Evolutionary conservation across 2,329 filamentous ascomycete genomes (phyloP), one percentile per base, ranked within the genome.

Genomic region (Verticillium zaregamsianum): DNA sequence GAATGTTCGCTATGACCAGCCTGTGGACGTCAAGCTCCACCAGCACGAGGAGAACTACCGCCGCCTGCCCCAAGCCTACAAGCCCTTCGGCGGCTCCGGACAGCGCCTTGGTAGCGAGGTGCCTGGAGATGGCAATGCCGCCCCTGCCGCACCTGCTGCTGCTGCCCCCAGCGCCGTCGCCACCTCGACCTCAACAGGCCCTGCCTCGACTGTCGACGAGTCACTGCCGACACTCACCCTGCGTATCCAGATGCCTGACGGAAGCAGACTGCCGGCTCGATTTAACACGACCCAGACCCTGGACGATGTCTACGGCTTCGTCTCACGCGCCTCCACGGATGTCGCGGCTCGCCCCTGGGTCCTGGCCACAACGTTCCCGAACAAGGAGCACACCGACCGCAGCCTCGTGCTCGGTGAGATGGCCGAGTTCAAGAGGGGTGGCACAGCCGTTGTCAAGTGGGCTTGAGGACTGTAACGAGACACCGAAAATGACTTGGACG

Each of bases 231-330:
- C 82, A 0, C 68, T 95, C 25, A 87, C 82, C 64, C 81, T 96
- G 49, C 89, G 92, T 68, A 88, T 96, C 62, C 90, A 92, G 69
- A 83, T 95, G 61, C 90, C 89, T 1, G 88, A 94, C 66, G 92
- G 91, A 45, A 90, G 89, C 2, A 84, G 91, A 54, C 78, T 95
- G 28, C 86, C 88, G n/a, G 90, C 89, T 31, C 86, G 91, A 9
- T 96, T 96, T 78, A 95, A 95, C 77, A 88, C 89, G 0, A 88
- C 84, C 0, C 88, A 92, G 68, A 95, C 91, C 0, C 77, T 96
- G 56, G 89, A 86, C 17, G 89, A 94, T 66, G 83, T 96, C 9
- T 94, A 95, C 73, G 79, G 81, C 9, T 94, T 94, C 68, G 86
- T 94, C 63, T 79, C 85, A 62, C 80, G 83, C n/a, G 83, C 90